These are phyloP conservation scores for Lactarius evosmus DNA, from an alignment of 768 basidiomycete species.

Conservation along the genomic window DNA sequence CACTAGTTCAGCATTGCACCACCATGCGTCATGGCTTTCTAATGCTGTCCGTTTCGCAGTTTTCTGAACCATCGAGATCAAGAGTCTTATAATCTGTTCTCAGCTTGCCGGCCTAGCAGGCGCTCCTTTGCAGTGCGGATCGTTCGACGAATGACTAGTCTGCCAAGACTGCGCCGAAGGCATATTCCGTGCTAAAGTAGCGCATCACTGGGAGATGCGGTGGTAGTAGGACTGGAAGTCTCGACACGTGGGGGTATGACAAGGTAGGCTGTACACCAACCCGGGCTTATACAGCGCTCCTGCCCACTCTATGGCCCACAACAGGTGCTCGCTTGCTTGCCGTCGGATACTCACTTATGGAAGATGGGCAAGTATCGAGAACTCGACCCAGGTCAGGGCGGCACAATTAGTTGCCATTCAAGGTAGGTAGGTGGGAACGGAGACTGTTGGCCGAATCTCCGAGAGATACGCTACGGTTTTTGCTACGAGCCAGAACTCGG, in stretches of 20 bases:
- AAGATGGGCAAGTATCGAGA: not conserved
- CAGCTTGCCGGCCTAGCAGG: too few species aligned
- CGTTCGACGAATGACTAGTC: too few species aligned
- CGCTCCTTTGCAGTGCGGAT: too few species aligned
- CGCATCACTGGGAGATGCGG: too few species aligned
- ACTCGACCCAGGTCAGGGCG: not conserved
- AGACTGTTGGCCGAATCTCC: not conserved
- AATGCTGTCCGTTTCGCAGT: not conserved
- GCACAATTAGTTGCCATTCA: not conserved
- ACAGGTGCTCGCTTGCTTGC: not conserved
- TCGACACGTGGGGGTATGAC: too few species aligned
- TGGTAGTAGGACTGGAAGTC: too few species aligned
- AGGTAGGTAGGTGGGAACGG: not conserved
- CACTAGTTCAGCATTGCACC: not conserved
- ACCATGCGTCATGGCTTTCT: not conserved
- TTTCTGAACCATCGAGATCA: not conserved
- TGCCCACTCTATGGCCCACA: too few species aligned
- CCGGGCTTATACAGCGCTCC: too few species aligned
- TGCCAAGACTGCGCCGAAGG: too few species aligned
- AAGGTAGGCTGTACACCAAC: too few species aligned
- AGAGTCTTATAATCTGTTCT: too few species aligned
- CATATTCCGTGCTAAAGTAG: too few species aligned
- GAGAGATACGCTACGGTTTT: not conserved
- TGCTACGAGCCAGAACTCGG: not conserved
- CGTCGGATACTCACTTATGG: not conserved